Percentiles rank a stretch among this genome's conserved stretches.
These are phyloP conservation scores for Salix exigua DNA, from an alignment of 345 rosid species.

Conservation along the genomic window DNA sequence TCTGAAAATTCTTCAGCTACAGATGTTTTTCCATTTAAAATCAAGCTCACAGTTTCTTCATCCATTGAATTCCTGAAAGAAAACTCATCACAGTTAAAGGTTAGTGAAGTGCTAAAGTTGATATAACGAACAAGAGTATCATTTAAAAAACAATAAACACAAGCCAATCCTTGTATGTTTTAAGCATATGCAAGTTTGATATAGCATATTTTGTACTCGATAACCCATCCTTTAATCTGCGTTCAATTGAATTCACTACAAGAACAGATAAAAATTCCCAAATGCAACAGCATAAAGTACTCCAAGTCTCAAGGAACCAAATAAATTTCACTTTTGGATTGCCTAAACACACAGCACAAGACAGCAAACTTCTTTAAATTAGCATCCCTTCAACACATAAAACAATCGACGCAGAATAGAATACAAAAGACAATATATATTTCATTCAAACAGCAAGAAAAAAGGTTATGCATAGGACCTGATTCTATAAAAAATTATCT, in stretches of 20 bases:
- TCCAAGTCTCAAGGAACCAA: not conserved
- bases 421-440: not conserved
- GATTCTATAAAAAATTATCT: not conserved
- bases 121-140: not conserved
- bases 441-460: not conserved
- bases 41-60: slow-evolving; percentile 21
- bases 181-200: not conserved
- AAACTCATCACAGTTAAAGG: too few relatives aligned
- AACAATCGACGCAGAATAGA: not conserved
- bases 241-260: too few relatives aligned
- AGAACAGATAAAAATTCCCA: not conserved
- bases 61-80: slow-evolving; percentile 20
- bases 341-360: not conserved
- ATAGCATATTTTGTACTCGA: not conserved
- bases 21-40: slow-evolving; percentile 20
- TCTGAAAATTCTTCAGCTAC: slow-evolving; percentile 27
- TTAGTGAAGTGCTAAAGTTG: not conserved
- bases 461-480: not conserved
- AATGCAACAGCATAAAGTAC: not conserved
- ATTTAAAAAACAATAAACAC: not conserved
- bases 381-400: not conserved
- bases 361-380: not conserved
- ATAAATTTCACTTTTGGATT: not conserved
- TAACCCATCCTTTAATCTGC: not conserved
- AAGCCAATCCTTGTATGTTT: not conserved